phyloP scores from a whole-genome alignment of 495 filamentous ascomycete species.

The Daldinia grandis region DNA sequence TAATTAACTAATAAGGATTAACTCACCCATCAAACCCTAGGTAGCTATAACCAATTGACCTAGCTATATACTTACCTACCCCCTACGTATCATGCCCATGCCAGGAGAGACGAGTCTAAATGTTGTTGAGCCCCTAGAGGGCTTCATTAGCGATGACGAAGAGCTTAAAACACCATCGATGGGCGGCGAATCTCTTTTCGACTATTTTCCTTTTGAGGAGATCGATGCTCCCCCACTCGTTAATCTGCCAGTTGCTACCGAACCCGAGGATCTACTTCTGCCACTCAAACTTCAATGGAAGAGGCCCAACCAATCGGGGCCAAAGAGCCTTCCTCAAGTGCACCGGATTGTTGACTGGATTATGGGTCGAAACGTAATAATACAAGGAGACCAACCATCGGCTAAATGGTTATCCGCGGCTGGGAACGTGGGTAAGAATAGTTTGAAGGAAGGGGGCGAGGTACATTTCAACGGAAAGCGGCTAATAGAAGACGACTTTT shows the following conservation, averaged over 20 bases:
- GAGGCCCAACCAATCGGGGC: neutral
- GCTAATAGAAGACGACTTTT: slow-evolving; percentile 23
- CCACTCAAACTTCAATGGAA: neutral
- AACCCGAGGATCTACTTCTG: neutral
- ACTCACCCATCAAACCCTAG: neutral
- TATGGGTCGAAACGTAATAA: slow-evolving; percentile 20
- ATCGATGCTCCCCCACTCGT: neutral
- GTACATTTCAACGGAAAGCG: neutral
- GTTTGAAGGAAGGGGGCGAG: neutral
- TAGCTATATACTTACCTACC: neutral
- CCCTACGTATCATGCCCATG: neutral
- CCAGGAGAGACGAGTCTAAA: neutral
- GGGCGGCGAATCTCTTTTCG: slow-evolving; percentile 21
- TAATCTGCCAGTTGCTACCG: neutral
- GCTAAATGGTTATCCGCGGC: neutral
- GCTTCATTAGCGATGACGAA: slow-evolving; percentile 20
- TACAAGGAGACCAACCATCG: neutral
- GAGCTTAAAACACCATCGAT: slow-evolving; percentile 7
- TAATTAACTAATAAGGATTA: neutral
- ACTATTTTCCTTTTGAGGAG: slow-evolving; percentile 22
- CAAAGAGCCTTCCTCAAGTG: slow-evolving; percentile 14
- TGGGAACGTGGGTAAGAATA: neutral
- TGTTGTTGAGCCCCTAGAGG: neutral
- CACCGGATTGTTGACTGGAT: slow-evolving; percentile 23
- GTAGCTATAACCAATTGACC: neutral